Base-by-base conservation (phyloP, 2,329 filamentous ascomycete species). In the Ceratocystis papillata region DNA sequence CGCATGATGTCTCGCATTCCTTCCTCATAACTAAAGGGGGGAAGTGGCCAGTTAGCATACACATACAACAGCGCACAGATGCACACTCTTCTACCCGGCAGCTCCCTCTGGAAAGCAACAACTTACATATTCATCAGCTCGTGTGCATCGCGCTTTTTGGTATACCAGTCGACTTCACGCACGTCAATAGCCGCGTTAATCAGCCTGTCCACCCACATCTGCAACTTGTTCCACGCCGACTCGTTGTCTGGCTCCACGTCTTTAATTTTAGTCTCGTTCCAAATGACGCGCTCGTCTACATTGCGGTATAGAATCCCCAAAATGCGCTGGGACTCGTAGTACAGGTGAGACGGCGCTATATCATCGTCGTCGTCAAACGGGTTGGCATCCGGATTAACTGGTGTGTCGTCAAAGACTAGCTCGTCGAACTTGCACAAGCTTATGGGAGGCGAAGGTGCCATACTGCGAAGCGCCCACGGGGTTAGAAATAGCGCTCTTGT, bases 281-380 rank as follows among this genome's bases (percentile, higher is more conserved):
- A 87, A 55, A 92, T 87, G 64, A 80, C 79, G 59, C 79, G 78
- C 73, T 94, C 89, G 70, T 95, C 84, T 10, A 95, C 85, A 0
- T 79, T 81, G 1, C 88, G 83, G 72, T 88, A 94, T 0, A 95
- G 77, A 3, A 79, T 74, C 0, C 90, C 90, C 0, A 94, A 79
- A 0, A 87, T 78, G 69, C 89, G 90, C 0, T 83, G 70, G 1
- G 87, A 90, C 41, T 74, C 75, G 72, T 94, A 92, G 72, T 85
- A 93, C 2, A 75, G 74, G 30, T 79, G 77, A 0, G 76, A 75
- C 33, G 82, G 76, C 17, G 79, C 77, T 5, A 78, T 76, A 0
- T 76, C 72, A 3, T 73, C 68, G 4, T 79, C 75, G 2, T 77
- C 77, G 1, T 76, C 74, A 61, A 64, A 67, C 41, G 66, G 66